Percentiles rank a stretch among this genome's conserved stretches.
Evolutionary conservation across 2,329 filamentous ascomycete genomes (phyloP).

Genomic region (Calycina herbarum): DNA sequence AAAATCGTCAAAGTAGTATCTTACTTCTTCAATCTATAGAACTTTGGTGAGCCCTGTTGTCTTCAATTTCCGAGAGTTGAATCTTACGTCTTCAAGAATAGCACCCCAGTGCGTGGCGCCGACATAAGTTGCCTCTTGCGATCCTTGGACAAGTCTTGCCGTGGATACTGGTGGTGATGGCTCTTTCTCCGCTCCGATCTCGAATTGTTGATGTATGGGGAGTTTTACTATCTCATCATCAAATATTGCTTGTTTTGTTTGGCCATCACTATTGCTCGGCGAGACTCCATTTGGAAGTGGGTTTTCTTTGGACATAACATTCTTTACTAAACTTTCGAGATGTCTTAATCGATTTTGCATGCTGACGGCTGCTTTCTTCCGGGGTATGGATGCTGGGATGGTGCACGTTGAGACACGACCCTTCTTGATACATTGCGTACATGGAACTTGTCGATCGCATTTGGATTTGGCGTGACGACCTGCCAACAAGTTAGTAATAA

Average conservation of each 20-base stretch:
- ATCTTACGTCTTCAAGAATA: conserved; percentile 58
- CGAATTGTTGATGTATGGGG: neutral
- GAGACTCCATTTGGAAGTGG: neutral
- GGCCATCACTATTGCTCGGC: neutral
- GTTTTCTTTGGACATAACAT: conserved; percentile 45
- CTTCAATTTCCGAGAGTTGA: neutral
- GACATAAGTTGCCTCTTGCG: conserved; percentile 49
- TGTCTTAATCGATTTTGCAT: conserved; percentile 56
- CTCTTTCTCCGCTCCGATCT: neutral
- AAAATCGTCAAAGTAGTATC: conserved; percentile 55
- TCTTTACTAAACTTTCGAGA: conserved; percentile 58
- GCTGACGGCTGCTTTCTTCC: conserved; percentile 44
- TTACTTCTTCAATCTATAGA: conserved; percentile 57
- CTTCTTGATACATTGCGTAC: conserved; percentile 53
- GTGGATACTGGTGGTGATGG: neutral
- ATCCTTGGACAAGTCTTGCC: conserved; percentile 7
- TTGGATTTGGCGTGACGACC: conserved; percentile 39
- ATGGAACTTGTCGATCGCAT: conserved; percentile 54
- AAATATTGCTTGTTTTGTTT: neutral
- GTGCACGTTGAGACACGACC: conserved; percentile 47
- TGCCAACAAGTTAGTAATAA: neutral
- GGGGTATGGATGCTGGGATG: conserved; percentile 50
- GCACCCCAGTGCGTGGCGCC: conserved; percentile 62
- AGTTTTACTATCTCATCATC: conserved; percentile 1
- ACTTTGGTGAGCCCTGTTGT: neutral